Evolutionary conservation across 495 filamentous ascomycete species (phyloP), one percentile per base, ranked within the genome.

Genomic region (Lepraria neglecta): DNA sequence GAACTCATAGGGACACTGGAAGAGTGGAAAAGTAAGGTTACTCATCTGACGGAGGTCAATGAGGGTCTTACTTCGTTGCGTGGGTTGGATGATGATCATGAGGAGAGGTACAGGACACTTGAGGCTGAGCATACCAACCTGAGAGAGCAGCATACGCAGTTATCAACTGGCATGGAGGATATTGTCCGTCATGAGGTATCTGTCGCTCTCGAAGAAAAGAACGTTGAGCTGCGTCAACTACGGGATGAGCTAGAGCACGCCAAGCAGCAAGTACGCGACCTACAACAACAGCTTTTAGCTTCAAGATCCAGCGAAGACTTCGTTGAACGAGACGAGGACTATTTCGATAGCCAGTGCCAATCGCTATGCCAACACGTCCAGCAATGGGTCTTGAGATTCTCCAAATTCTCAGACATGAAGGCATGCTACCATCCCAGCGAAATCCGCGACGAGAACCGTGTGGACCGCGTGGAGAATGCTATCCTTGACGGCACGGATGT

Each of bases 331-430:
- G 94, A 97, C 69, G 89, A 95, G 65, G 90, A 96, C 70, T 91
- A 96, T 76, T 97, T 98, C 69, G 89, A 94, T 65, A 84, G 82
- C 68, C 89, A 90, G n/a, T 97, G 92, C 73, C 89, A 96, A 68
- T 84, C 92, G 70, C 83, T 98, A 17, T 97, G 90, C 70, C 86
- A 89, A 66, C 91, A 95, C 67, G 90, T 96, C 17, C 92, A 95
- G 68, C 88, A 92, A 75, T 98, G 92, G 91, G 89, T 97, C 38
- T 77, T 95, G 62, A 89, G 92, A 68, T 98, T 97, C 77, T 96
- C 91, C 59, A 96, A 95, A 69, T 89, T 92, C 76, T 96, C 91
- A 59, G 90, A 96, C 71, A 89, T 88, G 72, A 83, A 85, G 67
- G 85, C 86, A 51, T 96, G 91, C 73, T 83, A 89, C 63, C 77